Evolutionary conservation across 2,329 filamentous ascomycete genomes (phyloP).

Genomic region (Penicillium polonicum): DNA sequence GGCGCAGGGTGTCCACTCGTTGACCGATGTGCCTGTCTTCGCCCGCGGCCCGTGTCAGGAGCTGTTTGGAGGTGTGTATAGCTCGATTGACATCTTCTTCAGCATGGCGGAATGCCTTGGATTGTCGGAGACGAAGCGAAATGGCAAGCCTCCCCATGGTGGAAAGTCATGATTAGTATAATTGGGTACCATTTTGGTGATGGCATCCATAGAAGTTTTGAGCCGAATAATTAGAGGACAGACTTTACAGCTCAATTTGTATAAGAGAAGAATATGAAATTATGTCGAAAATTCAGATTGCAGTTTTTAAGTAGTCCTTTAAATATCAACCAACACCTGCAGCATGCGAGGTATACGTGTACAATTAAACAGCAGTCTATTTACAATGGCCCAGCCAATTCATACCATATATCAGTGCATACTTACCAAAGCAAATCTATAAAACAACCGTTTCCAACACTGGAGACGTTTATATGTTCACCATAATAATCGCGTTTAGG

Average conservation of each 20-base stretch:
- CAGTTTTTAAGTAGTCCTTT: background rate
- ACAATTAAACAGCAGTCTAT: conserved; percentile 10
- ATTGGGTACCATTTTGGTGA: background rate
- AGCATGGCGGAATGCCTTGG: conserved; percentile 42
- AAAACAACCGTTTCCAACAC: background rate
- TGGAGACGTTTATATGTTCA: background rate
- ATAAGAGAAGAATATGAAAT: background rate
- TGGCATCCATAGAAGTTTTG: background rate
- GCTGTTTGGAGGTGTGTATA: conserved; percentile 58
- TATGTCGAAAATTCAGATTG: background rate
- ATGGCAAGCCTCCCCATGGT: background rate
- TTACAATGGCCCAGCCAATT: conserved; percentile 14
- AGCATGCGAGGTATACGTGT: background rate
- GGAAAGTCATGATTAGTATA: background rate
- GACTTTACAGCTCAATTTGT: background rate
- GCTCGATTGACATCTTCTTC: conserved; percentile 44
- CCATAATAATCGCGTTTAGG: conserved; percentile 2
- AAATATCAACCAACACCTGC: background rate
- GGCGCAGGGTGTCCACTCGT: conserved; percentile 69
- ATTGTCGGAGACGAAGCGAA: conserved; percentile 27
- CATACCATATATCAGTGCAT: conserved; percentile 5
- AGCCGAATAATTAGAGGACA: background rate
- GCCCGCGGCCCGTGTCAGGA: conserved; percentile 77
- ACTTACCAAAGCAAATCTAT: conserved; percentile 3
- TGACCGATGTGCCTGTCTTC: conserved; percentile 77